A percentile compares a stretch with the other conserved stretches of the same genome.
phyloP scores from a whole-genome alignment of 192 early-diverging fungal genomes.

The Phycomyces blakesleeanus region DNA sequence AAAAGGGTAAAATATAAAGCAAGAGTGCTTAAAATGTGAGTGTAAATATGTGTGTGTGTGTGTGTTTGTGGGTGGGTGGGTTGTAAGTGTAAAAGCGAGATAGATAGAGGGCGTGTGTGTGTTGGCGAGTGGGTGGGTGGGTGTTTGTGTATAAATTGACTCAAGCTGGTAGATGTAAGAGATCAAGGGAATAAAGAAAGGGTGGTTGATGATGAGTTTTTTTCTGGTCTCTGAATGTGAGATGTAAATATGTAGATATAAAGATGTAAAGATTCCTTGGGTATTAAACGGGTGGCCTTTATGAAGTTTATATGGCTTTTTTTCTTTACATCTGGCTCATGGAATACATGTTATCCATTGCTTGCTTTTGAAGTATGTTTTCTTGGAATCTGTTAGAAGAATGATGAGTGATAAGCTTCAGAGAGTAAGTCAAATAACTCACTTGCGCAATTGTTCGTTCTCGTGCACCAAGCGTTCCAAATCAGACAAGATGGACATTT shows the following conservation, averaged over 20 bases:
- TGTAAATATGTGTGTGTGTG: no score
- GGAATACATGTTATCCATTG: slow-evolving; percentile 37
- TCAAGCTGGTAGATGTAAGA: neutral
- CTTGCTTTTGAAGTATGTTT: slow-evolving; percentile 34
- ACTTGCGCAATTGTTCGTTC: slow-evolving; percentile 39
- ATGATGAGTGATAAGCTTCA: no score
- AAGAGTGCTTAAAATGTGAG: neutral
- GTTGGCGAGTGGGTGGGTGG: no score
- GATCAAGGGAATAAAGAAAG: slow-evolving; percentile 3
- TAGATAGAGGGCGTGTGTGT: no score
- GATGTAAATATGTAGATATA: slow-evolving; percentile 6
- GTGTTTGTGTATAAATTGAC: slow-evolving; percentile 3
- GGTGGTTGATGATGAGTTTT: neutral
- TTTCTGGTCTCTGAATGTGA: no score
- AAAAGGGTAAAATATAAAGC: neutral
- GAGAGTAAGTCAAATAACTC: slow-evolving; percentile 8
- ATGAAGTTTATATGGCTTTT: no score
- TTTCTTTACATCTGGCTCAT: slow-evolving; percentile 30
- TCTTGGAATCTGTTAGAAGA: slow-evolving; percentile 27
- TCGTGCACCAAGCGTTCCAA: slow-evolving; percentile 33
- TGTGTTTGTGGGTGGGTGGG: no score
- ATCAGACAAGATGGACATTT: slow-evolving; percentile 37
- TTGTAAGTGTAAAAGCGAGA: neutral
- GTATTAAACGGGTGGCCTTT: no score
- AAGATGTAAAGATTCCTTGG: neutral